Evolutionary conservation across 768 basidiomycete genomes (phyloP), one percentile per base, ranked within the genome.

Genomic region (Lentinula aciculospora): DNA sequence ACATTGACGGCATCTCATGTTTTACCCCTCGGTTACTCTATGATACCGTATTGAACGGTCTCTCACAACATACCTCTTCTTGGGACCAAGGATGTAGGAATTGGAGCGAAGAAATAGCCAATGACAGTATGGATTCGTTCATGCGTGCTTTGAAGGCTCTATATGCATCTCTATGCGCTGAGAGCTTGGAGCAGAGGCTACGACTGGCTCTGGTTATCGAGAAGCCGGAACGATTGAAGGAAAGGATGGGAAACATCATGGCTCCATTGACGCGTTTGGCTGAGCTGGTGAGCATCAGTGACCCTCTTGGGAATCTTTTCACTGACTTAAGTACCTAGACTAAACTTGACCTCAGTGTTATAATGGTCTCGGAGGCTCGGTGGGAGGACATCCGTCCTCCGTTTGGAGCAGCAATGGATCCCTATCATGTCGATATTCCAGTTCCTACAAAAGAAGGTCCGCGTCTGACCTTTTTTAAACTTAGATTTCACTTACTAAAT

Each of bases 301-400:
- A n/a, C 28, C 9, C 17, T 10, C 27, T 40, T 31, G 37, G 40
- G n/a, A 13, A 31, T 31, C 56, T 23, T 57, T 57, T 44, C 13
- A 19, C 49, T 45, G 19, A 64, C 37, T 37, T 27, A 31, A 25
- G 34, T 53, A 56, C 19, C 27, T 59, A 91, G 89, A 71, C 86
- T 13, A 77, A 73, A 54, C 68, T 86, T 8, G 80, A 84, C 28
- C 61, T 91, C 29, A 79, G 77, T 1, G 80, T 84, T 0, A 71
- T 92, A 4, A 77, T 90, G 50, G 64, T 88, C 17, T 91, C 89
- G 1, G 77, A 80, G 51, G 76, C 81, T 8, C 75, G 76, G 13
- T 92, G 91, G 90, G 81, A 85, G 53, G 82, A 88, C 58, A 78
- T 90, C 48, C 79, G 81, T n/a, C 89, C 88, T 1, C 68, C 83